phyloP scores from a whole-genome alignment of 495 filamentous ascomycete genomes.

The Aspergillus avenaceus region DNA sequence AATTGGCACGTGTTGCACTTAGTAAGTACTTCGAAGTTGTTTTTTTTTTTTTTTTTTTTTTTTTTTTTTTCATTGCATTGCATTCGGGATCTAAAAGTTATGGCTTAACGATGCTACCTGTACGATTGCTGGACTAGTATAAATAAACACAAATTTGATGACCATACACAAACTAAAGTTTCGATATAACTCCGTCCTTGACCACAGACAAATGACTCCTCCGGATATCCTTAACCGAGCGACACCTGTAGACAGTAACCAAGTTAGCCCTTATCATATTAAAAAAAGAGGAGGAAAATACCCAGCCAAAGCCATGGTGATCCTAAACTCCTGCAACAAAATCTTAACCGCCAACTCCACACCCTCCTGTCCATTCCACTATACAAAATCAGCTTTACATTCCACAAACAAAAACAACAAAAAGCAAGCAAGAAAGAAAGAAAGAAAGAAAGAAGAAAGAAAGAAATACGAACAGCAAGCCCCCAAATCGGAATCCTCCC shows the following conservation, averaged over 20 bases:
- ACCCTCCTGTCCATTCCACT: constrained; percentile 35
- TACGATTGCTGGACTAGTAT: neutral
- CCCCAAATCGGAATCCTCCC: constrained; percentile 80
- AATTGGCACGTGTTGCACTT: no score
- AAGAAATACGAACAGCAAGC: constrained; percentile 32
- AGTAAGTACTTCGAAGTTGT: no score
- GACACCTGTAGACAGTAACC: constrained; percentile 10
- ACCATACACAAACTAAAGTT: constrained; percentile 1
- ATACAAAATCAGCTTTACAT: neutral
- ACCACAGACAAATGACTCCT: constrained; percentile 24
- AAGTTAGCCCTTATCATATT: neutral
- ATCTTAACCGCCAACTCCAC: constrained; percentile 33
- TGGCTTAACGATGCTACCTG: neutral
- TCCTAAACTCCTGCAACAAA: constrained; percentile 31
- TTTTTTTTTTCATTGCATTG: neutral
- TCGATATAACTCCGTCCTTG: constrained; percentile 24
- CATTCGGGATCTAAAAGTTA: neutral
- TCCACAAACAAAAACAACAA: neutral
- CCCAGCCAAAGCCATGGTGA: constrained; percentile 37
- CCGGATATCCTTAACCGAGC: constrained; percentile 27
- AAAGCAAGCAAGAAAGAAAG: neutral
- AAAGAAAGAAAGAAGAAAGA: neutral
- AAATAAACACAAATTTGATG: neutral
- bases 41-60: no score
- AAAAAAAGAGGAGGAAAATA: constrained; percentile 12